Evolutionary conservation across 1,284 basidiomycete species (phyloP).

Genomic region (Pyrrhoderma lamaoense): DNA sequence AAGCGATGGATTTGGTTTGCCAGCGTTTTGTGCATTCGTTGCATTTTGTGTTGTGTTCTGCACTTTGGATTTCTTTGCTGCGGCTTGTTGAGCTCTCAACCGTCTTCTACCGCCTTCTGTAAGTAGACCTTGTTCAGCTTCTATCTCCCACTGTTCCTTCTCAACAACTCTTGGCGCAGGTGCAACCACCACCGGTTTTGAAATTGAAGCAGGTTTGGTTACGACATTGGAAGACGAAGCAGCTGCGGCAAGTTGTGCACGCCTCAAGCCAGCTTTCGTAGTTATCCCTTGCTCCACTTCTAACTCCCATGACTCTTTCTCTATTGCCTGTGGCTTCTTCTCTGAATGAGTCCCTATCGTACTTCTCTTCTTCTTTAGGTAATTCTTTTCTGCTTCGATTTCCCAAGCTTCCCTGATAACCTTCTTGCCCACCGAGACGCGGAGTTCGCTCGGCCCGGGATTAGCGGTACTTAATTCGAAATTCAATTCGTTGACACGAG

Average conservation of each 20-base stretch:
- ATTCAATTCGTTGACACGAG: conserved; percentile 40
- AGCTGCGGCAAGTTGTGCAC: conserved; percentile 24
- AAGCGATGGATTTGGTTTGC: conserved; percentile 29
- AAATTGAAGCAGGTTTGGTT: conserved; percentile 21
- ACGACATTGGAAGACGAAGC: conserved; percentile 20
- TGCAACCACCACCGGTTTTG: conserved; percentile 19
- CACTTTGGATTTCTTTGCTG: conserved; percentile 21
- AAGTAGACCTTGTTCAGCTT: conserved; percentile 62
- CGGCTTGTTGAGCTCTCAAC: conserved; percentile 48
- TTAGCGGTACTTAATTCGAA: conserved; percentile 49
- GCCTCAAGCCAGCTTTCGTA: conserved; percentile 29
- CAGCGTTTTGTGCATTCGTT: conserved; percentile 17
- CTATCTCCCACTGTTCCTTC: conserved; percentile 71
- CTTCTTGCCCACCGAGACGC: conserved; percentile 60
- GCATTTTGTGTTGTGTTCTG: conserved; percentile 20
- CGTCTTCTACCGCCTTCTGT: conserved; percentile 64
- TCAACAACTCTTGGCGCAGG: conserved; percentile 30
- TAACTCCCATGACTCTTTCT: conserved; percentile 30
- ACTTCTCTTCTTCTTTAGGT: conserved; percentile 27
- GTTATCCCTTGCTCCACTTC: conserved; percentile 31
- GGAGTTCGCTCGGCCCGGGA: conserved; percentile 42
- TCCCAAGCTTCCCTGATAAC: conserved; percentile 70
- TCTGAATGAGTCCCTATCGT: neutral
- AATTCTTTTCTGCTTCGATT: conserved; percentile 54
- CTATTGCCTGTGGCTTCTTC: neutral